phyloP scores from a whole-genome alignment of 768 basidiomycete species.

The Leucogyrophana mollusca region DNA sequence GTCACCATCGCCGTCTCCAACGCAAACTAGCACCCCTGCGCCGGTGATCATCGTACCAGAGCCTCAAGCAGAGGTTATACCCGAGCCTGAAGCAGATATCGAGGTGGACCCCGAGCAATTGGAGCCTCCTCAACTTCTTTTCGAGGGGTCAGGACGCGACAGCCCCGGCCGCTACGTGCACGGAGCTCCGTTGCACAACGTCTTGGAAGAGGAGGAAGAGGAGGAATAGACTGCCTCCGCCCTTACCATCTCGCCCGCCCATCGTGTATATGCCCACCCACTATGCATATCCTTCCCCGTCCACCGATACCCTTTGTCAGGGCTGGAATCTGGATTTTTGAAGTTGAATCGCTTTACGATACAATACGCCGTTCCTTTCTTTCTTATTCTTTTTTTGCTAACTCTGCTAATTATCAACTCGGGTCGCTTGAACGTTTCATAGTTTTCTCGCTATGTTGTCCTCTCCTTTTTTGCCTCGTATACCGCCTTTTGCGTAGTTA shows the following conservation, averaged over 20 bases:
- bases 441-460: constrained; percentile 23
- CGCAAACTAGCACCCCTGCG: constrained; percentile 16
- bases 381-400: constrained; percentile 6
- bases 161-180: constrained; percentile 78
- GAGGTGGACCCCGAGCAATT: constrained; percentile 12
- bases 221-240: constrained; percentile 25
- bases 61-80: constrained; percentile 24
- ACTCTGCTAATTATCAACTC: constrained; percentile 22
- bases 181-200: constrained; percentile 84
- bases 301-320: constrained; percentile 2
- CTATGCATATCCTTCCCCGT: constrained; percentile 1
- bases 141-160: constrained; percentile 51
- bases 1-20: constrained; percentile 13
- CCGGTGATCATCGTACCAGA: constrained; percentile 24
- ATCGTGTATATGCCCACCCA: constrained; percentile 20
- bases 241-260: not conserved
- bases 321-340: constrained; percentile 2
- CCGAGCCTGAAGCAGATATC: constrained; percentile 18
- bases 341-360: not conserved
- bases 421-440: constrained; percentile 12
- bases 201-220: constrained; percentile 81
- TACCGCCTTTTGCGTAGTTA: not conserved
- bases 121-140: constrained; percentile 32
- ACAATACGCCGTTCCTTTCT: constrained; percentile 11
- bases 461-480: constrained; percentile 11